Percentiles rank a stretch among this genome's conserved stretches.
Conservation (phyloP, 2,329 filamentous ascomycete genomes). For the Iodosphaeria phyllophila region DNA sequence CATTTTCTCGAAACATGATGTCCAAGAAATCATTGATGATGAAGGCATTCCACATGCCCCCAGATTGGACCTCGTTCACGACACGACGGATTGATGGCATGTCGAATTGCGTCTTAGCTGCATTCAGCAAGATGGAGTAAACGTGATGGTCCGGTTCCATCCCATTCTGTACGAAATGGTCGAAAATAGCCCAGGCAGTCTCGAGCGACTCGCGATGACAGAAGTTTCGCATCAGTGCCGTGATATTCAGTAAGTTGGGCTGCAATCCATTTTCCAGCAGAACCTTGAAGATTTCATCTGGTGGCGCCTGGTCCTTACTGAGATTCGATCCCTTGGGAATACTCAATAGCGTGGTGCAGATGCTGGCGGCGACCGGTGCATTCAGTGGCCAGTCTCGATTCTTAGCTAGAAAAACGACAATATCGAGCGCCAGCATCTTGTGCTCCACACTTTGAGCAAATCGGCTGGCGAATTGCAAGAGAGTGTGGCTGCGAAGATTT, state of each 20-base stretch:
- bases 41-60: conserved; percentile 23
- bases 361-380: conserved; percentile 25
- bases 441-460: conserved; percentile 20
- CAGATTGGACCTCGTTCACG: conserved; percentile 25
- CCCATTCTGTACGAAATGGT: conserved; percentile 38
- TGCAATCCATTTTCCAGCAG: conserved; percentile 41
- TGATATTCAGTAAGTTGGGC: conserved; percentile 44
- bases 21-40: conserved; percentile 34
- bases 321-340: conserved; percentile 14
- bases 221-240: conserved; percentile 53
- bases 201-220: conserved; percentile 42
- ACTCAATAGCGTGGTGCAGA: conserved; percentile 40
- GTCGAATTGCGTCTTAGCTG: conserved; percentile 41
- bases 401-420: conserved; percentile 19
- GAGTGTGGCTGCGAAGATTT: conserved; percentile 17
- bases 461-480: conserved; percentile 25
- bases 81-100: conserved; percentile 33
- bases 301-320: conserved; percentile 23
- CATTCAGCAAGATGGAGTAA: conserved; percentile 51
- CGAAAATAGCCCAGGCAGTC: conserved; percentile 45
- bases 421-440: conserved; percentile 22
- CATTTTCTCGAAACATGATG: conserved; percentile 24
- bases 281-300: conserved; percentile 31
- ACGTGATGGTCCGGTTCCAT: conserved; percentile 46
- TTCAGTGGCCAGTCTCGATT: conserved; percentile 24